Evolutionary conservation across 306 rosid species (phyloP).

Genomic region (Castanea crenata): DNA sequence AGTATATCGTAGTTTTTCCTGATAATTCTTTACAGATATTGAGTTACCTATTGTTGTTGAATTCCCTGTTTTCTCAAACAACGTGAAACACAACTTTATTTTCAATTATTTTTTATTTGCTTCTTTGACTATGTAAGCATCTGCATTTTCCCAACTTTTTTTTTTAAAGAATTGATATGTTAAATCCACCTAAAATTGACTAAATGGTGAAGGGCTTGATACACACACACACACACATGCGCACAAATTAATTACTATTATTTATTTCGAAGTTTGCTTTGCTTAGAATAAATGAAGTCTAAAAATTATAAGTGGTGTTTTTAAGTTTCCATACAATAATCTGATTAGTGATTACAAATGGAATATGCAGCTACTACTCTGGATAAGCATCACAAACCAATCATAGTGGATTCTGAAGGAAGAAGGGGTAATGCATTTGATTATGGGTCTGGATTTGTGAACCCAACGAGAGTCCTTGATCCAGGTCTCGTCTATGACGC

Average conservation of each 20-base stretch:
- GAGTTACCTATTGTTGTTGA: neutral
- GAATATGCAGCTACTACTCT: slow-evolving; percentile 61
- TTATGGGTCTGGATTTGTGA: slow-evolving; percentile 77
- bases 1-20: slow-evolving; percentile 11
- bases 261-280: neutral
- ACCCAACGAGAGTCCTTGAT: slow-evolving; percentile 63
- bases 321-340: slow-evolving; percentile 5
- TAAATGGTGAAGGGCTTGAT: neutral
- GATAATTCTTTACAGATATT: neutral
- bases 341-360: slow-evolving; percentile 33
- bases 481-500: slow-evolving; percentile 73
- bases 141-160: neutral
- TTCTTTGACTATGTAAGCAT: neutral
- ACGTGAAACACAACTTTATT: slow-evolving; percentile 2
- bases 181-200: neutral
- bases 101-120: neutral
- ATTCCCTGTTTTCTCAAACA: slow-evolving; percentile 6
- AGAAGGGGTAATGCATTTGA: slow-evolving; percentile 68
- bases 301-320: neutral
- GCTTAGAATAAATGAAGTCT: neutral
- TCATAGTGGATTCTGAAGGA: slow-evolving; percentile 56
- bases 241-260: neutral
- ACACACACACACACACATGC: too few species aligned
- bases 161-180: too few species aligned
- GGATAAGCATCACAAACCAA: slow-evolving; percentile 55